Base-by-base conservation (phyloP, 2,329 filamentous ascomycete genomes). In the Penicillium concentricum region DNA sequence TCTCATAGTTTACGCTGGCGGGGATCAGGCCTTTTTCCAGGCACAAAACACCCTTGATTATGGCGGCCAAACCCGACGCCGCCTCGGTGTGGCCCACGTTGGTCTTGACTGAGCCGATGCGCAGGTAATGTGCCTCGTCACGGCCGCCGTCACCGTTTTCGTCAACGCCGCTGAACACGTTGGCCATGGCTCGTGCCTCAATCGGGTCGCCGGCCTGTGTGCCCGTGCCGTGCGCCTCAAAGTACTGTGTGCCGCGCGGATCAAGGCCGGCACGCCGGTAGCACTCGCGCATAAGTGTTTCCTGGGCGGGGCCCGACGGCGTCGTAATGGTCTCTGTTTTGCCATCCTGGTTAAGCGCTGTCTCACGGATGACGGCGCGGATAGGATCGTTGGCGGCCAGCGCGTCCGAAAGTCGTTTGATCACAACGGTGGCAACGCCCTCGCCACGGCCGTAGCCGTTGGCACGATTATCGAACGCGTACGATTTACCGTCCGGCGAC, bases 381-480 rank as follows among this genome's bases (percentile, higher is more conserved):
- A 85, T 77, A 3, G 67, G 67, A 55, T 65, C 81, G 0, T 78
- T 77, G 18, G 81, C 79, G 3, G 68, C 70, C 13, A 80, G 35
- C 1, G 82, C 82, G 56, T 78, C 72, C 1, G 71, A 68, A 3
- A 83, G 61, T 15, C 67, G 66, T 65, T 83, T 84, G n/a, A 84
- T 58, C 4, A 81, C 69, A 5, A 83, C 66, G 8, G 76, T 67
- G 0, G 72, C 79, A 16, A 75, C 72, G 4, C 74, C 81, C 51
- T 84, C 81, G 0, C 73, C 79, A 16, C 82, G 78, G 56, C 79
- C 81, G 59, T 83, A 84, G 0, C 81, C 81, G 66, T 82, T 78
- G 0, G 80, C 81, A 8, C 69, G 61, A 5, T 69, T 68, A 47
- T 81, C 79, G 37, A 80, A 82, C 0, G 78, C 9, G 78, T 56